phyloP scores from a whole-genome alignment of 306 rosid species.

The Herpetospermum pedunculosum region DNA sequence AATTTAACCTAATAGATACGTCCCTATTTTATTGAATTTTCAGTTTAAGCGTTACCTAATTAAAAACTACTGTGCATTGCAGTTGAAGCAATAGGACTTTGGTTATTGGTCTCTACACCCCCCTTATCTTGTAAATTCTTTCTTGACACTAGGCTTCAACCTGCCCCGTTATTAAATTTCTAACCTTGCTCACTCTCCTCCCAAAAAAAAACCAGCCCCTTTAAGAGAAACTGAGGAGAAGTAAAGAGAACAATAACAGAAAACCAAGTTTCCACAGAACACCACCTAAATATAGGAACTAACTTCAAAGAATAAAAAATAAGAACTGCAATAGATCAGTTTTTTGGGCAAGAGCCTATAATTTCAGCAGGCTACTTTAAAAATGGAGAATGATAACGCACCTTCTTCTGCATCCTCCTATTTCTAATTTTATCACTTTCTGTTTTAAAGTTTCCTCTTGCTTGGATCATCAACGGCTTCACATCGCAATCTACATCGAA shows the following conservation, averaged over 20 bases:
- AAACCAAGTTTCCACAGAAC: background rate
- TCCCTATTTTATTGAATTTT: too few relatives aligned
- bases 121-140: background rate
- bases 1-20: too few relatives aligned
- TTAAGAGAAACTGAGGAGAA: background rate
- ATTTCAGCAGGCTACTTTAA: background rate
- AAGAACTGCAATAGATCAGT: background rate
- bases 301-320: background rate
- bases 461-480: slow-evolving; percentile 39
- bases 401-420: slow-evolving; percentile 68
- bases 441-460: slow-evolving; percentile 43
- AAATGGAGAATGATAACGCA: slow-evolving; percentile 2
- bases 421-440: slow-evolving; percentile 60
- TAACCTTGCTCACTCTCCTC: background rate
- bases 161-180: background rate
- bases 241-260: background rate
- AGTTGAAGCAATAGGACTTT: background rate
- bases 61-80: too few relatives aligned
- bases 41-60: too few relatives aligned
- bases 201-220: background rate
- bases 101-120: background rate
- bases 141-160: background rate
- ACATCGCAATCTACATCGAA: slow-evolving; percentile 30
- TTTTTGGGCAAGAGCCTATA: background rate
- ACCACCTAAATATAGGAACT: background rate